Conservation (phyloP, 805 yeast genomes). For the Starmerella kuoi region DNA sequence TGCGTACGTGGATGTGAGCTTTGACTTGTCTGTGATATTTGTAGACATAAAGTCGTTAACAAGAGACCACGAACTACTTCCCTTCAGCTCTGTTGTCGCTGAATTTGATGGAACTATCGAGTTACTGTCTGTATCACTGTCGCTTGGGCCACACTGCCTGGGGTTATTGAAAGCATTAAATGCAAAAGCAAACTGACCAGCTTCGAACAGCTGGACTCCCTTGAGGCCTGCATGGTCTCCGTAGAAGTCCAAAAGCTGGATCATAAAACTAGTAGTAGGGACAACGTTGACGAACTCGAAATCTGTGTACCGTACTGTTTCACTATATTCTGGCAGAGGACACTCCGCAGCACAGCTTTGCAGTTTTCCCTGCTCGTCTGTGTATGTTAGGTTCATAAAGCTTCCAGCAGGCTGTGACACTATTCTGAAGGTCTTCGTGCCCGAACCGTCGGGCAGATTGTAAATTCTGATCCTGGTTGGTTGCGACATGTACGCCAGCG, state of each 20-base stretch:
- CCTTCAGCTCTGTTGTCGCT: neutral
- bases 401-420: conserved; percentile 69
- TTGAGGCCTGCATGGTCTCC: conserved; percentile 57
- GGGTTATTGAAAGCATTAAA: conserved; percentile 44
- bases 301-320: conserved; percentile 43
- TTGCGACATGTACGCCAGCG: conserved; percentile 32
- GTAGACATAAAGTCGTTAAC: conserved; percentile 27
- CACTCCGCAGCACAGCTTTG: conserved; percentile 79
- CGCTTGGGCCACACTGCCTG: conserved; percentile 7
- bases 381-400: conserved; percentile 80
- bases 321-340: conserved; percentile 41
- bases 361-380: conserved; percentile 54
- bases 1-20: conserved; percentile 31
- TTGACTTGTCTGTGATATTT: conserved; percentile 25
- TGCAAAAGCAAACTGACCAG: conserved; percentile 51
- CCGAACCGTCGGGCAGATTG: conserved; percentile 42
- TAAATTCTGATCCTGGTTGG: conserved; percentile 62
- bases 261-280: conserved; percentile 45
- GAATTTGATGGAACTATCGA: neutral
- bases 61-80: conserved; percentile 9
- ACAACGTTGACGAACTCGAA: conserved; percentile 66
- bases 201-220: conserved; percentile 62
- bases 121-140: neutral
- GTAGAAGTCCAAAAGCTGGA: conserved; percentile 54
- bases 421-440: conserved; percentile 52